These are phyloP conservation scores for Apiospora marii DNA, from an alignment of 2,329 filamentous ascomycete genomes.

Conservation along the genomic window DNA sequence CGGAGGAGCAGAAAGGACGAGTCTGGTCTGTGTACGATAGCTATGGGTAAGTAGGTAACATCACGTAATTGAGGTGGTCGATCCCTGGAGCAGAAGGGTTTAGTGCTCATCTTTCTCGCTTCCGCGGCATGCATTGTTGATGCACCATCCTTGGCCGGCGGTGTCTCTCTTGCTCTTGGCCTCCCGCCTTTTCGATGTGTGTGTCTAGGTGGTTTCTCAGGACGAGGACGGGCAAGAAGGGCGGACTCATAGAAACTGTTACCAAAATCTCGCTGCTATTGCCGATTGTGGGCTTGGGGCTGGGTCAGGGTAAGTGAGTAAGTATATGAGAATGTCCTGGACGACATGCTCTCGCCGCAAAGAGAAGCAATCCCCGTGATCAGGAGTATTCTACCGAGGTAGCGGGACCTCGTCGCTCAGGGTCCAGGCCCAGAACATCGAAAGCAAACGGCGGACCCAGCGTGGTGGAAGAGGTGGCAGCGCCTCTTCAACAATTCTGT, in stretches of 20 bases:
- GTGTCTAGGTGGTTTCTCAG: background rate
- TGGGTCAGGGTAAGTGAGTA: background rate
- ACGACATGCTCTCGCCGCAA: background rate
- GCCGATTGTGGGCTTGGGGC: background rate
- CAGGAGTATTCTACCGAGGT: background rate
- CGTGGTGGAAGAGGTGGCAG: background rate
- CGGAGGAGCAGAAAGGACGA: background rate
- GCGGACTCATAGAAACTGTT: background rate
- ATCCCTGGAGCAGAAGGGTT: background rate
- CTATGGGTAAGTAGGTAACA: background rate
- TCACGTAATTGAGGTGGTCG: background rate
- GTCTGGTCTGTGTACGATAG: background rate
- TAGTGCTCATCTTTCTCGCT: constrained; percentile 7
- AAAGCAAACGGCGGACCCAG: background rate
- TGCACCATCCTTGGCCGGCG: constrained; percentile 9
- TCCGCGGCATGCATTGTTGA: constrained; percentile 4
- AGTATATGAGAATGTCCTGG: background rate
- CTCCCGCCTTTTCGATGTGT: constrained; percentile 1
- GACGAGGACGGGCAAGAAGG: background rate
- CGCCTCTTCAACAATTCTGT: background rate
- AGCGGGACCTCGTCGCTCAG: background rate
- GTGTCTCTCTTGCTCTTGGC: background rate
- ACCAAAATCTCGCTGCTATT: background rate
- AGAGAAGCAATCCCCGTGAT: background rate
- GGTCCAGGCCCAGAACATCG: background rate